phyloP scores from a whole-genome alignment of 2,329 filamentous ascomycete species.

The Penicillium rolfsii region DNA sequence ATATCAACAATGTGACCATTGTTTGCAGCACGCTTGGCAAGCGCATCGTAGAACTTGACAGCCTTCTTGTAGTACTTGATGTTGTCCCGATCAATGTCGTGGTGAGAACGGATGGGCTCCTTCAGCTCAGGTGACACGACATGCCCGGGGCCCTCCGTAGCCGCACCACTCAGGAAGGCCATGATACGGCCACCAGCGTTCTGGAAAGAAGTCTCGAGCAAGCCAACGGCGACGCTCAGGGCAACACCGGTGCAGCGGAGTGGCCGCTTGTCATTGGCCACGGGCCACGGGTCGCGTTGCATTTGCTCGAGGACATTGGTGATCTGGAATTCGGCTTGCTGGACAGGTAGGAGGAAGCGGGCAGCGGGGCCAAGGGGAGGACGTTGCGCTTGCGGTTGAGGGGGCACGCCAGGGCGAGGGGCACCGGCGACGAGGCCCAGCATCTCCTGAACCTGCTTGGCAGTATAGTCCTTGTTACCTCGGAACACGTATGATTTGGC shows the following conservation, averaged over 20 bases:
- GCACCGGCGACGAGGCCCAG: slow-evolving; percentile 72
- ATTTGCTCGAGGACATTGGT: slow-evolving; percentile 94
- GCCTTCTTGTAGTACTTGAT: slow-evolving; percentile 99
- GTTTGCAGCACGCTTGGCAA: slow-evolving; percentile 91
- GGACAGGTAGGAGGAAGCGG: slow-evolving; percentile 89
- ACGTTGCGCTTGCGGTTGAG: slow-evolving; percentile 68
- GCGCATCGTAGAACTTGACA: slow-evolving; percentile 93
- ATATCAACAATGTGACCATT: slow-evolving; percentile 98
- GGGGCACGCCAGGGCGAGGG: slow-evolving; percentile 70
- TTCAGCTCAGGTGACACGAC: slow-evolving; percentile 94
- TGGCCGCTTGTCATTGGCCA: slow-evolving; percentile 87
- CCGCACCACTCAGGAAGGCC: slow-evolving; percentile 93
- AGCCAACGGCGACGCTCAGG: slow-evolving; percentile 88
- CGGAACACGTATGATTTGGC: slow-evolving; percentile 98
- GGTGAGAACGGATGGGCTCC: slow-evolving; percentile 95
- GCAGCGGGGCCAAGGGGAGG: slow-evolving; percentile 78
- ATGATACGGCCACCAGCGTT: slow-evolving; percentile 95
- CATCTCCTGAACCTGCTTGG: slow-evolving; percentile 99
- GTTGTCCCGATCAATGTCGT: slow-evolving; percentile 97
- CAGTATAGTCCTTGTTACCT: slow-evolving; percentile 95
- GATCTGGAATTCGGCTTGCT: slow-evolving; percentile 95
- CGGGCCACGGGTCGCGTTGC: slow-evolving; percentile 96
- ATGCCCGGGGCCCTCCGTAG: slow-evolving; percentile 94
- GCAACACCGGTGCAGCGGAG: slow-evolving; percentile 94
- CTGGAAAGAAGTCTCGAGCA: slow-evolving; percentile 93